Conservation (phyloP, 2,329 filamentous ascomycete species). For the Colletotrichum plurivorum region DNA sequence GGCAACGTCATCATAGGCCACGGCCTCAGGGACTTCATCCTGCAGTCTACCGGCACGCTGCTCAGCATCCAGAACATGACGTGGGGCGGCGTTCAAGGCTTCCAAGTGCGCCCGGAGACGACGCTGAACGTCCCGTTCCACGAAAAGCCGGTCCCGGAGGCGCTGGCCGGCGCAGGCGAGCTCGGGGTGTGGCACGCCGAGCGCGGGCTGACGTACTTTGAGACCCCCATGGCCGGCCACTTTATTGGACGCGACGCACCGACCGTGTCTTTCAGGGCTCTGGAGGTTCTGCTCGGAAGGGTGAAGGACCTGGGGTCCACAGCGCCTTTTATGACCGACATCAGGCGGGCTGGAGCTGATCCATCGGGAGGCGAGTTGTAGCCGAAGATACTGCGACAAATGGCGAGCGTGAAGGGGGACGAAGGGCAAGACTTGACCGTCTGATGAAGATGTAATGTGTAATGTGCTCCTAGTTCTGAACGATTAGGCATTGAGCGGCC, state of each 20-base stretch:
- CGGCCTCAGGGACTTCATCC: conserved; percentile 77
- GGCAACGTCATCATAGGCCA: conserved; percentile 82
- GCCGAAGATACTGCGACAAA: too few species aligned
- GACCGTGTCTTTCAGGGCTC: conserved; percentile 75
- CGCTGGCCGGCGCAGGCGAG: conserved; percentile 70
- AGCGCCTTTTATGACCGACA: background rate
- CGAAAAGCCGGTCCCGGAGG: conserved; percentile 53
- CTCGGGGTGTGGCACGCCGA: conserved; percentile 81
- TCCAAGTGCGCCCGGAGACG: conserved; percentile 70
- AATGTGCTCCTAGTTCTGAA: too few species aligned
- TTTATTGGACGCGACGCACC: conserved; percentile 79
- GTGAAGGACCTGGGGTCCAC: conserved; percentile 58
- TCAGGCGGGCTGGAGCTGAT: background rate
- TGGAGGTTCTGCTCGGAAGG: conserved; percentile 82
- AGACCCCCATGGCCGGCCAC: conserved; percentile 76
- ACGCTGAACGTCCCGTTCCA: conserved; percentile 77
- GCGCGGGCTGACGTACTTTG: conserved; percentile 80
- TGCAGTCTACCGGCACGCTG: conserved; percentile 78
- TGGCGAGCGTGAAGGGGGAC: too few species aligned
- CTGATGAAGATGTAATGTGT: too few species aligned
- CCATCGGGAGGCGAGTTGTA: background rate
- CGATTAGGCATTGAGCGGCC: too few species aligned
- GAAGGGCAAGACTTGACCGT: too few species aligned
- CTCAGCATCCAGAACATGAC: conserved; percentile 86
- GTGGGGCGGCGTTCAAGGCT: conserved; percentile 80